Evolutionary conservation across 352 stramenopile genomes (phyloP), one percentile per base, ranked within the genome.

Genomic region (Phytophthora fragariae): DNA sequence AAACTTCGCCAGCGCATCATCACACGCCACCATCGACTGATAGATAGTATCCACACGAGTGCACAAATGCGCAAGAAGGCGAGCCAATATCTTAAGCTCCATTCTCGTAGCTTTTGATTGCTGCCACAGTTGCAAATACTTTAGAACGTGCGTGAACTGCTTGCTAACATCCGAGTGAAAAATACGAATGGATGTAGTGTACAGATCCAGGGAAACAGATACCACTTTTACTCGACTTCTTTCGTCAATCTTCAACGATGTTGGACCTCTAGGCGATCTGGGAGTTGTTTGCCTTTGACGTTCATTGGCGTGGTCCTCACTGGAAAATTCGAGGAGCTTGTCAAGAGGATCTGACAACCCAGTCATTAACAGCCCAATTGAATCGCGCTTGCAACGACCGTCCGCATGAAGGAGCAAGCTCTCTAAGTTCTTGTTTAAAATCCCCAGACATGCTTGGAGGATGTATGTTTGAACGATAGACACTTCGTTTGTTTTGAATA

Each of bases 131-230:
- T 75, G 55, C 54, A 89, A 68, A 67, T 85, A 81, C 41, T 75
- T 78, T 1, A 89, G 68, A 57, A 83, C 70, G 50, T 82, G 70
- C 1, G 68, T 65, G 37, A 89, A 73, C 10, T 89, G 82, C 19
- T 89, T 76, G 27, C 56, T 73, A 21, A 88, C 73, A n/a, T 88
- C 68, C 8, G 80, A 74, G 35, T 89, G 73, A 31, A 85, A 85
- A 56, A 88, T 77, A 35, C 71, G 76, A 62, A 80, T 88, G 9
- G 80, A 88, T 15, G 80, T 85, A 7, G 78, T 84, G 58, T 89
- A 85, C 35, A 89, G 49, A 75, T 89, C 80, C 49, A 89, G 46
- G 5, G 80, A 76, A 39, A 72, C 76, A 1, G 81, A 83, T 37
- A 74, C 72, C 15, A 87, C 57, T 50, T 67, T 66, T 4, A 70